Conservation (phyloP, 306 rosid species). For the Medicago ruthenica region DNA sequence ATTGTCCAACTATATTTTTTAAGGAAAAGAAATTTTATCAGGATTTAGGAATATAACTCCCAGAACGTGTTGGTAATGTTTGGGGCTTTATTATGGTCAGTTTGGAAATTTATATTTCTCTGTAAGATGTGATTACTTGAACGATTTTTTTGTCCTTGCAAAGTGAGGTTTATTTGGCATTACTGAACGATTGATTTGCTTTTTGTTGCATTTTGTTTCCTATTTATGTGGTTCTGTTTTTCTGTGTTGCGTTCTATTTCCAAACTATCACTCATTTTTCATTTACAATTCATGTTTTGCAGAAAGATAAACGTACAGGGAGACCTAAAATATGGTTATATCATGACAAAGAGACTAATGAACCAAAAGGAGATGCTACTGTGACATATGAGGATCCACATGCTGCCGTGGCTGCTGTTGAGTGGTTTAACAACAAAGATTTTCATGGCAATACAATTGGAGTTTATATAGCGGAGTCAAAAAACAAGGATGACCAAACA, state of each 20-base stretch:
- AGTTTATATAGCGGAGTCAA: slow-evolving; percentile 90
- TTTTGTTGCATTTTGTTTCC: slow-evolving; percentile 12
- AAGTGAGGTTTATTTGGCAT: slow-evolving; percentile 19
- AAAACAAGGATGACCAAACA: slow-evolving; percentile 77
- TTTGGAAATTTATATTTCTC: slow-evolving; percentile 1
- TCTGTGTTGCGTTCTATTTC: not conserved
- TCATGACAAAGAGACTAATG: slow-evolving; percentile 85
- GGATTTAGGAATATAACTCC: not conserved
- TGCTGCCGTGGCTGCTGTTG: slow-evolving; percentile 95
- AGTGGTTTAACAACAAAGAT: slow-evolving; percentile 94
- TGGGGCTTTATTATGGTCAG: not conserved
- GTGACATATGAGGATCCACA: slow-evolving; percentile 98
- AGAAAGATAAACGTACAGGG: slow-evolving; percentile 99
- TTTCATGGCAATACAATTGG: slow-evolving; percentile 91
- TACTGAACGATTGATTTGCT: slow-evolving; percentile 17
- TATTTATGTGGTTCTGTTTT: slow-evolving; percentile 12
- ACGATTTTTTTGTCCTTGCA: not conserved
- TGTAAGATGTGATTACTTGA: slow-evolving; percentile 5
- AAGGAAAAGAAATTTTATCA: not conserved
- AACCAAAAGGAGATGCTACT: slow-evolving; percentile 98
- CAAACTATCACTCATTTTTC: slow-evolving; percentile 16
- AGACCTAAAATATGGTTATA: slow-evolving; percentile 90
- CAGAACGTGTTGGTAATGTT: not conserved
- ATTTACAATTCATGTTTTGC: slow-evolving; percentile 34
- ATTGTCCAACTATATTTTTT: not conserved